A percentile compares a stretch with the other conserved stretches of the same genome.
phyloP scores from a whole-genome alignment of 2,329 filamentous ascomycete genomes.

The Cladosporium sphaerospermum region DNA sequence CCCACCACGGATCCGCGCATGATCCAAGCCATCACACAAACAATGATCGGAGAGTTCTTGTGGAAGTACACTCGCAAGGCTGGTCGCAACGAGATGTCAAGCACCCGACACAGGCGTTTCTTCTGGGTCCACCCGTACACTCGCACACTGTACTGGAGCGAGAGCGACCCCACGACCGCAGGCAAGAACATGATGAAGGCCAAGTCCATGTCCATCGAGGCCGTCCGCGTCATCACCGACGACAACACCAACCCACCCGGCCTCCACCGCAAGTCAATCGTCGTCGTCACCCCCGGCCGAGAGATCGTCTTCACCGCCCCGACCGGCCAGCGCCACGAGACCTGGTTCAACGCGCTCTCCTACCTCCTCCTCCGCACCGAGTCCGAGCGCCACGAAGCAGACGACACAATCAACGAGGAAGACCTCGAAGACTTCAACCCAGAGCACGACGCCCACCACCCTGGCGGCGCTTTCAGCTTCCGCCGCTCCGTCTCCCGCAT shows the following conservation, averaged over 20 bases:
- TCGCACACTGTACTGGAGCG: conserved; percentile 92
- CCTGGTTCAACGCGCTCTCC: conserved; percentile 95
- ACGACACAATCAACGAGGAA: conserved; percentile 51
- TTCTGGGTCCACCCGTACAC: conserved; percentile 99
- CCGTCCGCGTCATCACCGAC: conserved; percentile 83
- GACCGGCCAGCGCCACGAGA: conserved; percentile 91
- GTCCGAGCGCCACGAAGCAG: conserved; percentile 41
- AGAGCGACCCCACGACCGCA: conserved; percentile 73
- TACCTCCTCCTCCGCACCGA: conserved; percentile 77
- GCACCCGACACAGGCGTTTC: conserved; percentile 85
- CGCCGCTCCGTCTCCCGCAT: conserved; percentile 46
- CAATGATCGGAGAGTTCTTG: conserved; percentile 97
- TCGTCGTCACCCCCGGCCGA: conserved; percentile 83
- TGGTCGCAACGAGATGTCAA: conserved; percentile 81
- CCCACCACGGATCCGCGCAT: conserved; percentile 81
- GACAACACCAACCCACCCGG: conserved; percentile 94
- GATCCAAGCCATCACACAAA: conserved; percentile 98
- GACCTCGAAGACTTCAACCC: conserved; percentile 78
- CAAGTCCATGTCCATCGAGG: conserved; percentile 92
- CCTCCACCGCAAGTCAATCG: conserved; percentile 85
- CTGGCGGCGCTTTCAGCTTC: conserved; percentile 34
- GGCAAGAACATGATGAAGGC: conserved; percentile 69
- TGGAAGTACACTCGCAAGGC: conserved; percentile 99
- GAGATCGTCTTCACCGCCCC: conserved; percentile 90
- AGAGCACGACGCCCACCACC: conserved; percentile 1